Evolutionary conservation across 2,329 filamentous ascomycete species (phyloP).

Genomic region (Rhinocladiella similis): DNA sequence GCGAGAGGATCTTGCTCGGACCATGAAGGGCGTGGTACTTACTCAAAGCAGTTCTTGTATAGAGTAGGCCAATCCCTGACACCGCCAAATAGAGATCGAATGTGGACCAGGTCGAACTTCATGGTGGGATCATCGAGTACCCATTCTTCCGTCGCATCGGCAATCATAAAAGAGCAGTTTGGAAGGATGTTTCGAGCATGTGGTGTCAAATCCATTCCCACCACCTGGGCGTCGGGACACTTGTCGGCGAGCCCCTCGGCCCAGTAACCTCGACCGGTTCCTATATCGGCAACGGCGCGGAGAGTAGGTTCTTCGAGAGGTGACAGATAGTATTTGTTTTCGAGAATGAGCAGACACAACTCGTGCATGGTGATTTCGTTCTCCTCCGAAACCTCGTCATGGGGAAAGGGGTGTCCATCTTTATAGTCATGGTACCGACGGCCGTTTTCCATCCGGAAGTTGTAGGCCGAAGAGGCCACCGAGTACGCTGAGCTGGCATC

Average conservation of each 20-base stretch:
- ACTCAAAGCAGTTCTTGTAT: conserved; percentile 38
- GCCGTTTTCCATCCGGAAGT: conserved; percentile 37
- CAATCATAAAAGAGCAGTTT: conserved; percentile 36
- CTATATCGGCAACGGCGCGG: conserved; percentile 34
- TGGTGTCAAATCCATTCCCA: conserved; percentile 40
- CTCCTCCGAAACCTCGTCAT: conserved; percentile 27
- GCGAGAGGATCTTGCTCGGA: not conserved
- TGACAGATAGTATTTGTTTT: conserved; percentile 24
- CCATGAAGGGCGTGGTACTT: conserved; percentile 3
- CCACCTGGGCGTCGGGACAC: conserved; percentile 35
- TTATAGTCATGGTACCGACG: conserved; percentile 37
- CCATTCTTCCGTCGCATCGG: conserved; percentile 39
- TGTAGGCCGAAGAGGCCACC: conserved; percentile 31
- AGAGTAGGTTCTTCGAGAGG: conserved; percentile 25
- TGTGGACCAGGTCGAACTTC: conserved; percentile 46
- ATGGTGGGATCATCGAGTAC: conserved; percentile 33
- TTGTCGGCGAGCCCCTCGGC: conserved; percentile 36
- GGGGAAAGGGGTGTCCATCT: conserved; percentile 31
- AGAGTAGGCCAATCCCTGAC: conserved; percentile 37
- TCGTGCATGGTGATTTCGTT: conserved; percentile 25
- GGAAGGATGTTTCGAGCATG: conserved; percentile 31
- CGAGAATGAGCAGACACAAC: conserved; percentile 21
- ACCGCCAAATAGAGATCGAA: conserved; percentile 39
- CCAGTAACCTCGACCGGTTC: conserved; percentile 37
- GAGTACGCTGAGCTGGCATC: conserved; percentile 26